Evolutionary conservation across 371 early-diverging fungal genomes (phyloP), one percentile per base, ranked within the genome.

Genomic region (Haplosporangium sp.): DNA sequence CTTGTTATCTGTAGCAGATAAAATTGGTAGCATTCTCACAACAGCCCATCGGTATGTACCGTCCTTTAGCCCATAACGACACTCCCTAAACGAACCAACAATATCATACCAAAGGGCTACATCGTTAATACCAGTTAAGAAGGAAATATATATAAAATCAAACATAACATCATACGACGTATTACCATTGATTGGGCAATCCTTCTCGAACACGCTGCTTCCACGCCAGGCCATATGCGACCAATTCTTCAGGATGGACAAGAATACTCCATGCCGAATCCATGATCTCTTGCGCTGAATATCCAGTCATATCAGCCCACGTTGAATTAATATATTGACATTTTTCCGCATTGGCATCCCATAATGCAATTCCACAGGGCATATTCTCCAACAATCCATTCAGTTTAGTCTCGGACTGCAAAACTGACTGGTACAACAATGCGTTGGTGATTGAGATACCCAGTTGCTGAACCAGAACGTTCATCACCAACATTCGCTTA

Each of bases 371-470:
- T 2, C 82, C 82, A 19, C 82, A 81, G 0, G 82, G 82, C 75
- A 81, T 69, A 55, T 81, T 81, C 63, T 81, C 82, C 9, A 81
- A 58, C 47, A 81, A 44, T 11, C 82, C 82, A 20, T 72, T 81
- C 63, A 75, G 34, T 63, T 72, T 81, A 38, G 69, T 68, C 56
- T 81, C 82, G 9, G 82, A 81, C 52, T 81, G 76, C 2, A 83
- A 61, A 3, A 77, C 83, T 0, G 74, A 77, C 57, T 83, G 77
- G 73, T 88, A 89, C 20, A 89, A 59, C 38, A 88, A 71, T 0
- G 89, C 89, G 40, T 89, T 89, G 20, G 88, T 85, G 42, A 88
- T 87, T 1, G 89, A 89, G 39, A 89, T 89, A 19, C 89, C 89
- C 73, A 89, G 83, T 61, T 89, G 89, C 40, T 89, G 89, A 45